phyloP scores from a whole-genome alignment of 2,329 filamentous ascomycete genomes.

The Aspergillus pseudoviridinutans region DNA sequence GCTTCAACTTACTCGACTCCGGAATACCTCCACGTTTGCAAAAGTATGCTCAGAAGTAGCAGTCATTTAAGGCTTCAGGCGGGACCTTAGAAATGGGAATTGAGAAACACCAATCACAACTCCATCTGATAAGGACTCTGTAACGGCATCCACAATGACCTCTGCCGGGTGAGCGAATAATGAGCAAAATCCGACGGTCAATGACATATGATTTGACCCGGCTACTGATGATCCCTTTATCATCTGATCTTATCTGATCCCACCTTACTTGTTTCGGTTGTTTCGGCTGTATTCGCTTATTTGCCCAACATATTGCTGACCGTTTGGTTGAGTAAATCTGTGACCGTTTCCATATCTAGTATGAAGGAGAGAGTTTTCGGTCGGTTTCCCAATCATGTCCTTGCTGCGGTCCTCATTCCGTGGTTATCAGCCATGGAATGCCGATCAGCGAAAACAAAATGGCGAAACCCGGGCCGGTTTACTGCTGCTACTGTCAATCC shows the following conservation, averaged over 20 bases:
- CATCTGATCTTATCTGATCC: constrained; percentile 26
- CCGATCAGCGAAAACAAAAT: constrained; percentile 12
- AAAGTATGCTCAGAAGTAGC: too few relatives aligned
- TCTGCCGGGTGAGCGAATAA: not conserved
- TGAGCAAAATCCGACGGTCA: not conserved
- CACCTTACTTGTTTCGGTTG: constrained; percentile 11
- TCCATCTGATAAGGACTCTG: not conserved
- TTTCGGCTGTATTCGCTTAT: not conserved
- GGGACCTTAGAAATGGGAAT: not conserved
- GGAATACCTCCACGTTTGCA: not conserved
- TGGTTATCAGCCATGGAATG: not conserved
- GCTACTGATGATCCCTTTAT: constrained; percentile 9
- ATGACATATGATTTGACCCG: constrained; percentile 1
- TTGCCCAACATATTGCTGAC: not conserved
- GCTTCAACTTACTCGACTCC: not conserved
- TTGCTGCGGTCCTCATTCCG: not conserved
- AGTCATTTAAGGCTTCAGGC: not conserved
- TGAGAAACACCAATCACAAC: not conserved
- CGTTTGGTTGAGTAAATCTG: not conserved
- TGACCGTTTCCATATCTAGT: not conserved
- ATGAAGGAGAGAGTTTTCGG: constrained; percentile 2
- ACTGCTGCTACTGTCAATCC: not conserved
- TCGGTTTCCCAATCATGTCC: not conserved
- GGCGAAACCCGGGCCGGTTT: constrained; percentile 10
- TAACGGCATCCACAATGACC: not conserved